Evolutionary conservation across 306 rosid species (phyloP), one percentile per base, ranked within the genome.

Genomic region (Acmispon strigosus): DNA sequence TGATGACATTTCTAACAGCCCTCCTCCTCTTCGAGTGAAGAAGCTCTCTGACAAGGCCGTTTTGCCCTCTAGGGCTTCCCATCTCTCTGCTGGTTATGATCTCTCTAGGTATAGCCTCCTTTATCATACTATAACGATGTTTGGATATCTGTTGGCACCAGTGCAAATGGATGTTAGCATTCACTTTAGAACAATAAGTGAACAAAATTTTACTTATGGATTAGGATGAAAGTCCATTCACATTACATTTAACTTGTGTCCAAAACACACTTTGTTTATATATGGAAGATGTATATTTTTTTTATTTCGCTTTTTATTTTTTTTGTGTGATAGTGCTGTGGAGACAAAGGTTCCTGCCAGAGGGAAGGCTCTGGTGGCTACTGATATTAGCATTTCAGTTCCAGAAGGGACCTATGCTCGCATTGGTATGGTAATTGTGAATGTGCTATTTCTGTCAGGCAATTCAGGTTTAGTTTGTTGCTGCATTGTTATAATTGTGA

Each of bases 71-170:
- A 78, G 96, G 72, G 96, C 78, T 51, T 86, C 96, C 9, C 70
- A 83, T 64, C 83, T 83, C 76, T 84, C 92, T 6, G 96, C 96
- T n/a, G 90, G 89, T 18, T 87, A 85, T 57, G 96, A 89, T 62
- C 92, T 89, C 65, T 83, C 90, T 0, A 89, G 96, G 91, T 88
- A 29, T 43, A 10, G n/a, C 48, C 48, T 3, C 5, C 14, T 43
- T 11, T 43, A 10, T 43, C 43, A 39, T 9, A 8, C 4, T 11
- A 27, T 22, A 8, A 32, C 7, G 0, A 32, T 32, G 8, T 32
- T 32, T 32, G 37, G 37, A 32, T 32, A 32, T 32, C 37, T 5
- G 37, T 32, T 32, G 37, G 37, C 37, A 32, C 37, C 8, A 32
- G 8, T 32, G 8, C 7, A 32, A 32, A 5, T 7, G 6, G 37